Evolutionary conservation across 2,329 filamentous ascomycete species (phyloP).

Genomic region (Diaporthe citri): DNA sequence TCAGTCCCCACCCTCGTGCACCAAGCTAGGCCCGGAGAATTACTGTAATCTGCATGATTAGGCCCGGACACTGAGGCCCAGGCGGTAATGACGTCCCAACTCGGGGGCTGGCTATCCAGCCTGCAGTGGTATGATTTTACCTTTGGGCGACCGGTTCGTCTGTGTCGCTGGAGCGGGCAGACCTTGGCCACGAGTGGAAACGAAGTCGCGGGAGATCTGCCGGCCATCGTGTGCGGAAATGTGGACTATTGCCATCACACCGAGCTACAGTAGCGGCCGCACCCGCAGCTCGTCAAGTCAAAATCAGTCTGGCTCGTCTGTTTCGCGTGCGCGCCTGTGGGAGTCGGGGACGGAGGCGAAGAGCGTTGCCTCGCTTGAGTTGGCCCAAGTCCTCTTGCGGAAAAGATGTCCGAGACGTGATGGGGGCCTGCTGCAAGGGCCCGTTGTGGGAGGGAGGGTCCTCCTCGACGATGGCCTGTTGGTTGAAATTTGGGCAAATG

Average conservation of each 20-base stretch:
- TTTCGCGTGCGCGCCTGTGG: neutral
- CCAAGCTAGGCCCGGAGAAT: conserved; percentile 17
- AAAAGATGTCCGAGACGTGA: conserved; percentile 6
- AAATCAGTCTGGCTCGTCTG: neutral
- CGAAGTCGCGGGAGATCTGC: conserved; percentile 21
- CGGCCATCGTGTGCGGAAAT: neutral
- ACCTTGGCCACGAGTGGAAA: conserved; percentile 2
- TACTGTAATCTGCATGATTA: neutral
- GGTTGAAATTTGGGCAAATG: conserved; percentile 1
- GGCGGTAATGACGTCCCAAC: neutral
- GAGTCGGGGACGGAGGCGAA: conserved; percentile 1
- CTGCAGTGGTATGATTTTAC: neutral
- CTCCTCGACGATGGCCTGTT: neutral
- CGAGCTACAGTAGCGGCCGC: conserved; percentile 11
- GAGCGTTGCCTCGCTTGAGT: conserved; percentile 10
- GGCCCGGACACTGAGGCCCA: neutral
- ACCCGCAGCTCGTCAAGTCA: conserved; percentile 22
- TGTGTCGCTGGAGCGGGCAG: neutral
- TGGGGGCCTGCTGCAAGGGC: conserved; percentile 17
- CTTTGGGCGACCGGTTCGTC: neutral
- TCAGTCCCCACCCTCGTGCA: conserved; percentile 4
- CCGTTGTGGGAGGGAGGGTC: conserved; percentile 7
- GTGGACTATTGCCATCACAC: conserved; percentile 28
- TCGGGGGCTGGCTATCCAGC: neutral
- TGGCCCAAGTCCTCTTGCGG: conserved; percentile 17